Percentiles rank a stretch among this genome's conserved stretches.
Evolutionary conservation across 345 rosid species (phyloP).

Genomic region (Streptanthus diversifolius): DNA sequence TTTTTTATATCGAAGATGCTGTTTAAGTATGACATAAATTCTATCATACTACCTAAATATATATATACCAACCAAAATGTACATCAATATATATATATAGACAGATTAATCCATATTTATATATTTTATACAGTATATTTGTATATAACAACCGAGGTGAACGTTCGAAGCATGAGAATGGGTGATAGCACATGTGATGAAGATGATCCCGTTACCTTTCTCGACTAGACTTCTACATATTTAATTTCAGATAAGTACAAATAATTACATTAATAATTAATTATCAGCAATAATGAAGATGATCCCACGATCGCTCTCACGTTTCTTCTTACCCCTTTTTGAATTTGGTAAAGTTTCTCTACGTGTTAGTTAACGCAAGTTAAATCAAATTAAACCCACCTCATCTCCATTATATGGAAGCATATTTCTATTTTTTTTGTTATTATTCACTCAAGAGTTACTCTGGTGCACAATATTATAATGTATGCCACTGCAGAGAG

Average conservation of each 20-base stretch:
- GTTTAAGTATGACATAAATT: neutral
- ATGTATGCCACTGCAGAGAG: slow-evolving; percentile 20
- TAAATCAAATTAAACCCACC: slow-evolving; percentile 9
- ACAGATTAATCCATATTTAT: neutral
- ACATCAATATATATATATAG: neutral
- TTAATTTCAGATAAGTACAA: slow-evolving; percentile 32
- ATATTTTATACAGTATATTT: neutral
- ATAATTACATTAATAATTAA: neutral
- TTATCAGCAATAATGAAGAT: slow-evolving; percentile 9
- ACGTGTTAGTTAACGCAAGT: neutral
- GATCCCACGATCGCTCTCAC: slow-evolving; percentile 26
- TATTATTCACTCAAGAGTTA: slow-evolving; percentile 4
- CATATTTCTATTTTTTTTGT: neutral
- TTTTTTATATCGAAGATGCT: neutral
- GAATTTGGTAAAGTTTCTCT: slow-evolving; percentile 15
- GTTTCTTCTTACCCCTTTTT: slow-evolving; percentile 14
- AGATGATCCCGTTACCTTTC: slow-evolving; percentile 13
- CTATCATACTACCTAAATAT: neutral
- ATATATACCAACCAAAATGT: neutral
- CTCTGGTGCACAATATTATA: slow-evolving; percentile 6
- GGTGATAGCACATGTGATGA: slow-evolving; percentile 30
- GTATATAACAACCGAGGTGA: slow-evolving; percentile 22
- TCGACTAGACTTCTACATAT: neutral
- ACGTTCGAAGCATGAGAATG: slow-evolving; percentile 23
- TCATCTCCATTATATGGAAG: slow-evolving; percentile 20